Conservation (phyloP, 306 rosid genomes). For the barrel medic (Medicago truncatula) region MtrunA17r5.0-ANR NC_053042.1:38574501-38575000, state of each 20-base stretch:
- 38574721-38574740: slow-evolving; percentile 45
- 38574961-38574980: slow-evolving; percentile 69
- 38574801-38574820: slow-evolving; percentile 53
- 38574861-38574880: slow-evolving; percentile 83
- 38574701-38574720: slow-evolving; percentile 67
- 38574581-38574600: slow-evolving; percentile 70
- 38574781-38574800: neutral
- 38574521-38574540: no score
- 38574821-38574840: slow-evolving; percentile 84
- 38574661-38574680: slow-evolving; percentile 66
- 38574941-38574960: slow-evolving; percentile 61
- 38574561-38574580: slow-evolving; percentile 47
- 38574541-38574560: neutral
- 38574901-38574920: slow-evolving; percentile 74
- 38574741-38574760: no score
- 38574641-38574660: slow-evolving; percentile 74
- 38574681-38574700: slow-evolving; percentile 64
- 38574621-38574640: slow-evolving; percentile 70
- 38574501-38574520: no score
- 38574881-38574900: slow-evolving; percentile 87
- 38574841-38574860: slow-evolving; percentile 78
- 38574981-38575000: slow-evolving; percentile 63
- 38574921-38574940: slow-evolving; percentile 64
- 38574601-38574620: slow-evolving; percentile 80
- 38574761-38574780: no score